phyloP scores from a whole-genome alignment of 1,284 basidiomycete species.

The Trichosporon asahii region DNA sequence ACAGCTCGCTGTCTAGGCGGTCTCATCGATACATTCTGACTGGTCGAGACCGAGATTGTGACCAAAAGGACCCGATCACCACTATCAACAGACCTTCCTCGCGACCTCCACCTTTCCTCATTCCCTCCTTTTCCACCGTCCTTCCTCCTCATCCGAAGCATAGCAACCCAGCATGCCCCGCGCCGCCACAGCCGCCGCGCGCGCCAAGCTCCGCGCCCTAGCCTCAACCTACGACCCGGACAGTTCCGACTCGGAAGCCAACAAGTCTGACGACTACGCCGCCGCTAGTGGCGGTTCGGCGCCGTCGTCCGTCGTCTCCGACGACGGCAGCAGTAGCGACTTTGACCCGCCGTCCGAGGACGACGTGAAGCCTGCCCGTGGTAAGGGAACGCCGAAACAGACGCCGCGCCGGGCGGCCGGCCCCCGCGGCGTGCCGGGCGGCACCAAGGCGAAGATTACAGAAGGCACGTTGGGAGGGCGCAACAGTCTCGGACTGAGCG shows the following conservation, averaged over 20 bases:
- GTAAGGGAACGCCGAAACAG: neutral
- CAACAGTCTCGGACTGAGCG: neutral
- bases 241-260: neutral
- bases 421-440: neutral
- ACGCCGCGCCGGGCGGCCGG: neutral
- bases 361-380: neutral
- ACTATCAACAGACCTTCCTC: no score
- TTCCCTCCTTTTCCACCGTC: neutral
- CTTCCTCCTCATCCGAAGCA: neutral
- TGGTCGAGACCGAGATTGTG: no score
- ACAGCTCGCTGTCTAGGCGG: no score
- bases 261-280: neutral
- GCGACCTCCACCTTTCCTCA: no score
- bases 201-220: neutral
- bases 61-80: no score
- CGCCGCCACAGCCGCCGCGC: neutral
- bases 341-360: constrained; percentile 10
- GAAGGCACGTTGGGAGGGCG: neutral
- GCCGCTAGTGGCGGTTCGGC: neutral
- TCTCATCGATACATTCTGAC: no score
- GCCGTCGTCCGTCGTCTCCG: neutral
- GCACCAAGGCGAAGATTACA: neutral
- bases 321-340: constrained; percentile 2
- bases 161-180: constrained; percentile 1
- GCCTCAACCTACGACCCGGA: neutral